Evolutionary conservation across 495 filamentous ascomycete genomes (phyloP).

Genomic region (Aspergillus campestris): DNA sequence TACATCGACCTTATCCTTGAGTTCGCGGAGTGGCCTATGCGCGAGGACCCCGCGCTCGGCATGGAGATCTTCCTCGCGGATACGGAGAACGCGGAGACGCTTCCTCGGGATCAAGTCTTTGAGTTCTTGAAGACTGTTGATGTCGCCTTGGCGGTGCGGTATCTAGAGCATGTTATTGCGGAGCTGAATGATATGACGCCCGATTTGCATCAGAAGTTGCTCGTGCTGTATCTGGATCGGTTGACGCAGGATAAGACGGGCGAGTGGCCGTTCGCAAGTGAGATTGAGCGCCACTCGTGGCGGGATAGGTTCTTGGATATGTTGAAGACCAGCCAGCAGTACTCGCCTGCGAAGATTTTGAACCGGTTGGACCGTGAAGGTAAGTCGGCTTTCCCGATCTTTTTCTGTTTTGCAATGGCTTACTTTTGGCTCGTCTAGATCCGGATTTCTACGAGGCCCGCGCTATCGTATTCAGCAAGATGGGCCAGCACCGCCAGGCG

Average conservation of each 20-base stretch:
- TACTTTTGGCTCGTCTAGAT: slow-evolving; percentile 39
- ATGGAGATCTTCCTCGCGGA: slow-evolving; percentile 96
- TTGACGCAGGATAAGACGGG: slow-evolving; percentile 39
- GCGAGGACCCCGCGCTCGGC: slow-evolving; percentile 60
- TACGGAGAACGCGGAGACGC: slow-evolving; percentile 86
- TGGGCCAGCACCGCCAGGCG: slow-evolving; percentile 91
- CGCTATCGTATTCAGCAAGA: slow-evolving; percentile 87
- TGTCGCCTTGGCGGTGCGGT: slow-evolving; percentile 60
- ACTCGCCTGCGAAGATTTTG: slow-evolving; percentile 69
- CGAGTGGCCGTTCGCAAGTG: slow-evolving; percentile 26
- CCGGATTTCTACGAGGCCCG: slow-evolving; percentile 81
- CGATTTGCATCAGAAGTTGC: slow-evolving; percentile 77
- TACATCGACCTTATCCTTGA: slow-evolving; percentile 88
- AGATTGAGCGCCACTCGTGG: slow-evolving; percentile 46
- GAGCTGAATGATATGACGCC: slow-evolving; percentile 80
- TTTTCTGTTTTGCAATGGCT: background rate
- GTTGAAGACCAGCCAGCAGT: slow-evolving; percentile 66
- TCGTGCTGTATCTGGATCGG: slow-evolving; percentile 63
- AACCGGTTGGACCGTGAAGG: slow-evolving; percentile 68
- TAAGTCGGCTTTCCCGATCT: slow-evolving; percentile 31
- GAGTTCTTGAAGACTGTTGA: slow-evolving; percentile 65
- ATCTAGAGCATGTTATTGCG: slow-evolving; percentile 84
- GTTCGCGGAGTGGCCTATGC: slow-evolving; percentile 81
- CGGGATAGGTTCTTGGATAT: slow-evolving; percentile 63
- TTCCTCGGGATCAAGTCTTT: slow-evolving; percentile 69